phyloP scores from a whole-genome alignment of 495 filamentous ascomycete species.

The Penicillium argentinense region DNA sequence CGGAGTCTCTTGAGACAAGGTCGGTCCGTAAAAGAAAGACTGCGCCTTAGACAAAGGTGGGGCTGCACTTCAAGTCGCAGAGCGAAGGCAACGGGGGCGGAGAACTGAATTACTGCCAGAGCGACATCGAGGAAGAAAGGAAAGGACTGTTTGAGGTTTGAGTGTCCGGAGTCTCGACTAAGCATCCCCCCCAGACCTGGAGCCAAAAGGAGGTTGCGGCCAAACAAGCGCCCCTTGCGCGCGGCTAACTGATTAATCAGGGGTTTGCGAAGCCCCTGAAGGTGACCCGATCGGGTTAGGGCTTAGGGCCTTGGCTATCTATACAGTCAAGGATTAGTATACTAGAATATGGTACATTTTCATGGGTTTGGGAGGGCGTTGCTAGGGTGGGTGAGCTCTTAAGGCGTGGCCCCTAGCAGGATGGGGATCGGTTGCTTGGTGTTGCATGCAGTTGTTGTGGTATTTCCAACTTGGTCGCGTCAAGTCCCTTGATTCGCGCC shows the following conservation, averaged over 20 bases:
- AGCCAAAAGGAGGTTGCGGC: conserved; percentile 36
- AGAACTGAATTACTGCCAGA: conserved; percentile 36
- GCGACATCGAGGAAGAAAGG: conserved; percentile 21
- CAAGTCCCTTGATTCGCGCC: conserved; percentile 1
- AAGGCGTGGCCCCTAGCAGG: too few relatives aligned
- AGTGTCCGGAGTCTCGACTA: conserved; percentile 17
- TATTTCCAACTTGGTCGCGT: not conserved
- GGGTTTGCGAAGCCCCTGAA: conserved; percentile 22
- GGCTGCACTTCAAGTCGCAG: conserved; percentile 25
- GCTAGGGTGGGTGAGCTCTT: not conserved
- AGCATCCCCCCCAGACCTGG: conserved; percentile 40
- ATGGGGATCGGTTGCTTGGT: not conserved
- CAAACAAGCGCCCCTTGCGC: conserved; percentile 47
- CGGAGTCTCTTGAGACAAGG: conserved; percentile 6
- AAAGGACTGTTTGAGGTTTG: conserved; percentile 16
- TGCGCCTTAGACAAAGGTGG: conserved; percentile 25
- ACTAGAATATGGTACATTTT: too few relatives aligned
- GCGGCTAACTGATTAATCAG: conserved; percentile 32
- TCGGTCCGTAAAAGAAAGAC: conserved; percentile 27
- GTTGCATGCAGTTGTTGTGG: conserved; percentile 1
- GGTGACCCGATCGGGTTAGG: conserved; percentile 11
- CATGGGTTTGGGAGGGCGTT: too few relatives aligned
- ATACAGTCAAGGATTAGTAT: too few relatives aligned
- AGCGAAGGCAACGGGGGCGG: conserved; percentile 12
- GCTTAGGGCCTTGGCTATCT: conserved; percentile 21